These are phyloP conservation scores for Tubosaeta brunneosetosa DNA, from an alignment of 768 basidiomycete species.

Conservation along the genomic window DNA sequence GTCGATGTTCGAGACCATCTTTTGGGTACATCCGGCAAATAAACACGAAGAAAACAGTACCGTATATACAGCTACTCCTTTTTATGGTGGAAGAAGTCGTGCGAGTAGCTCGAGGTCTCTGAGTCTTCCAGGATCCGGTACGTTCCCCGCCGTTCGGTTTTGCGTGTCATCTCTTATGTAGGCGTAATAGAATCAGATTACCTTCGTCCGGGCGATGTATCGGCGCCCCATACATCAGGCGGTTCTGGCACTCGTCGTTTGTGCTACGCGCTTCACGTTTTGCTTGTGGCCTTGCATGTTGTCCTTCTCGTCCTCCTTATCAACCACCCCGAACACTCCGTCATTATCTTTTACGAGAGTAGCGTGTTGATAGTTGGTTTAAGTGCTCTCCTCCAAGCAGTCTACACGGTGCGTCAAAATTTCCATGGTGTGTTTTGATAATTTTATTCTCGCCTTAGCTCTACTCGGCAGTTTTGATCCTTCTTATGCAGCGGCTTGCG, in stretches of 20 bases:
- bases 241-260: background rate
- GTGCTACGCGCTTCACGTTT: background rate
- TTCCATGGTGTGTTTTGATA: background rate
- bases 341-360: background rate
- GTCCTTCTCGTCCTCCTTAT: background rate
- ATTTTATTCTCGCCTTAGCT: background rate
- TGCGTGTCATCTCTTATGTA: background rate
- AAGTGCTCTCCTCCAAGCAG: background rate
- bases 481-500: background rate
- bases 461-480: background rate
- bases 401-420: background rate
- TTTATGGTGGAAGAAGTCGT: background rate
- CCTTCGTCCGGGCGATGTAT: too few relatives aligned
- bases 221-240: background rate
- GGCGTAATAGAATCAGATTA: background rate
- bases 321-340: background rate
- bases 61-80: background rate
- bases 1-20: background rate
- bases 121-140: background rate
- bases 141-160: background rate
- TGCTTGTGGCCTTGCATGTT: background rate
- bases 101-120: background rate
- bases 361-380: background rate
- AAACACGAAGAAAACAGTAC: background rate
- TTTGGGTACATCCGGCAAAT: background rate